phyloP scores from a whole-genome alignment of 1,284 basidiomycete genomes.

The Rhodotorula mucilaginosa region DNA sequence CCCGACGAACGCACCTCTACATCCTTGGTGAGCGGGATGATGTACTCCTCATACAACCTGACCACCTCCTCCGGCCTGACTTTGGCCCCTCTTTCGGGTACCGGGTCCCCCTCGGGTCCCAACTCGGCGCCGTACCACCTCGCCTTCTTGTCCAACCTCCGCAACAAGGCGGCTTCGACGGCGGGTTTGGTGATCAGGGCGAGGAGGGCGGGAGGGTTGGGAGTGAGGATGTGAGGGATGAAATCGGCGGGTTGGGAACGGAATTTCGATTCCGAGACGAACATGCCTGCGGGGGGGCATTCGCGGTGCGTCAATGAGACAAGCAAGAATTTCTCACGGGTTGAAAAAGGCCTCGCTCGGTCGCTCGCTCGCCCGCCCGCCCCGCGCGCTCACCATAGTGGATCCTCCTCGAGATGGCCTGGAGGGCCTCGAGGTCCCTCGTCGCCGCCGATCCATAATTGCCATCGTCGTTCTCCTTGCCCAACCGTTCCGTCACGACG shows the following conservation, averaged over 20 bases:
- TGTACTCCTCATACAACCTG: slow-evolving; percentile 85
- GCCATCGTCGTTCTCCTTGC: slow-evolving; percentile 74
- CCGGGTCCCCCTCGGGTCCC: slow-evolving; percentile 64
- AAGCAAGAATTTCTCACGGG: too few species aligned
- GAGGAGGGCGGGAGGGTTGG: slow-evolving; percentile 67
- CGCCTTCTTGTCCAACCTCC: slow-evolving; percentile 85
- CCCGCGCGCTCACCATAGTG: slow-evolving; percentile 74
- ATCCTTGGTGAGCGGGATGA: slow-evolving; percentile 96
- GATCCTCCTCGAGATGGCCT: slow-evolving; percentile 89
- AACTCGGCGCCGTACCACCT: slow-evolving; percentile 89
- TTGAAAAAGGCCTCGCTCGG: too few species aligned
- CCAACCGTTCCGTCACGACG: slow-evolving; percentile 62
- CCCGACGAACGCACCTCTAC: slow-evolving; percentile 72
- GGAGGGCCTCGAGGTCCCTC: slow-evolving; percentile 89
- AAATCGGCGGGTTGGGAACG: slow-evolving; percentile 76
- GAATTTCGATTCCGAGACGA: slow-evolving; percentile 98
- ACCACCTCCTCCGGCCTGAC: slow-evolving; percentile 92
- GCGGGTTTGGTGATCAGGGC: slow-evolving; percentile 92
- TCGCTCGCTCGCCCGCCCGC: too few species aligned
- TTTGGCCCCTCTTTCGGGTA: slow-evolving; percentile 48
- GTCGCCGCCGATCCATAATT: slow-evolving; percentile 95
- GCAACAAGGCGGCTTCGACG: slow-evolving; percentile 84
- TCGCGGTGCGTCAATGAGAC: not conserved
- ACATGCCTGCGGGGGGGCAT: slow-evolving; percentile 69
- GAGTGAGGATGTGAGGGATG: slow-evolving; percentile 80